Percentiles rank a stretch among this genome's conserved stretches.
Evolutionary conservation across 371 early-diverging fungal species (phyloP).

Genomic region (Saksenaea oblongispora): DNA sequence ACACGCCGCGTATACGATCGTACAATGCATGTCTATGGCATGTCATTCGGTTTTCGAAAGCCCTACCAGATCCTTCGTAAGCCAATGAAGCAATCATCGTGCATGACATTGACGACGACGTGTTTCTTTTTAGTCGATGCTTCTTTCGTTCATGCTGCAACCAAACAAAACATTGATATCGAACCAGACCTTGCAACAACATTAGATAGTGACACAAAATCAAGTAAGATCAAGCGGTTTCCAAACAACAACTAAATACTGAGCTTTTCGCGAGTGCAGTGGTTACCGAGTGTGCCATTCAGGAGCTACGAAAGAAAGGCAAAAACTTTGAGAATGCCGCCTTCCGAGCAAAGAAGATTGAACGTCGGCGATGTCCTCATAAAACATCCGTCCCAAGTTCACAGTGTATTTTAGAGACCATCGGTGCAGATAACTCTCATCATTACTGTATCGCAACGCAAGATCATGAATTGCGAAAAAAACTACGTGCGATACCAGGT

Average conservation of each 20-base stretch:
- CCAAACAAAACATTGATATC: not conserved
- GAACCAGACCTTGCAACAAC: not conserved
- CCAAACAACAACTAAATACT: not conserved
- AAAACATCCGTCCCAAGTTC: conserved; percentile 62
- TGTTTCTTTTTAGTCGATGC: not conserved
- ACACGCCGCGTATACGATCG: conserved; percentile 73
- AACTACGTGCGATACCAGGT: conserved; percentile 77
- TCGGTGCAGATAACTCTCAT: conserved; percentile 71
- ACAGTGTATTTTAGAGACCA: conserved; percentile 74
- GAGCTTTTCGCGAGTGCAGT: conserved; percentile 43
- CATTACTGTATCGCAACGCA: conserved; percentile 87
- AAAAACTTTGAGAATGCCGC: conserved; percentile 61
- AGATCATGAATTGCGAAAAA: conserved; percentile 62
- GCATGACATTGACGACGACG: not conserved
- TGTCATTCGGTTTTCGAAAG: conserved; percentile 75
- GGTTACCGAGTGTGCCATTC: conserved; percentile 80
- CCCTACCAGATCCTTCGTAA: conserved; percentile 36
- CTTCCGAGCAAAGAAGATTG: conserved; percentile 65
- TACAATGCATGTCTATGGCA: conserved; percentile 73
- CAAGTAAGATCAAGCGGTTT: not conserved
- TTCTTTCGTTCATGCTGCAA: not conserved
- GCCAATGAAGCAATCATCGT: conserved; percentile 6
- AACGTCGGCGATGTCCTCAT: conserved; percentile 82
- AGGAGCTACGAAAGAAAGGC: conserved; percentile 70
- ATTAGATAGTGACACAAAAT: not conserved